Evolutionary conservation across 192 early-diverging fungal species (phyloP).

Genomic region (Podila epicladia): DNA sequence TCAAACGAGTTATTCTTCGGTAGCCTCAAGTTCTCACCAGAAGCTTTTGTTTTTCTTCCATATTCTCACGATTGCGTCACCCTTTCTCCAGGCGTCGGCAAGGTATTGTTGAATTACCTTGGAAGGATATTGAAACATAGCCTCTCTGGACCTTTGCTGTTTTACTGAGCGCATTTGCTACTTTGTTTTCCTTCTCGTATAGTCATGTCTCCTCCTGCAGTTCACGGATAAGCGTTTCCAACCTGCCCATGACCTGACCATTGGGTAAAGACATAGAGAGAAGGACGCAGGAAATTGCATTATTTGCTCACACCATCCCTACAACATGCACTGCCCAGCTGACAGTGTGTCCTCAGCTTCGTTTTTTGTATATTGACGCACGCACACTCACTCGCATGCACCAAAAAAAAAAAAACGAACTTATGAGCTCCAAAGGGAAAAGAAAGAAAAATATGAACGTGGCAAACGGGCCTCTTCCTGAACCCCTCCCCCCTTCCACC

Average conservation of each 20-base stretch:
- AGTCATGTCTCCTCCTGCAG: conserved; percentile 82
- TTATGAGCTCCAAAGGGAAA: too few relatives aligned
- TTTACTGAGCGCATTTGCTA: background rate
- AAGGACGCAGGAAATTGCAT: too few relatives aligned
- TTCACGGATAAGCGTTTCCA: conserved; percentile 87
- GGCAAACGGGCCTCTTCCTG: too few relatives aligned
- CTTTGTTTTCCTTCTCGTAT: background rate
- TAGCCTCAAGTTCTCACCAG: background rate
- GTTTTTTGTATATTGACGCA: too few relatives aligned
- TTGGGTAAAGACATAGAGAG: conserved; percentile 61
- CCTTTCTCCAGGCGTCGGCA: conserved; percentile 72
- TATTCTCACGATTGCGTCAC: background rate
- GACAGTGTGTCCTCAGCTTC: too few relatives aligned
- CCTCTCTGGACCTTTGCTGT: background rate
- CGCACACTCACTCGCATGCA: too few relatives aligned
- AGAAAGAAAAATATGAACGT: too few relatives aligned
- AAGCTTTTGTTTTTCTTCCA: too few relatives aligned
- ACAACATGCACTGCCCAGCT: too few relatives aligned
- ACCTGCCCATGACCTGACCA: conserved; percentile 84
- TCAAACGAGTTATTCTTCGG: background rate
- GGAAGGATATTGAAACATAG: background rate
- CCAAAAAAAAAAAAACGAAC: too few relatives aligned
- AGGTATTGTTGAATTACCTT: conserved; percentile 54
- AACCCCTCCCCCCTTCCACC: too few relatives aligned
- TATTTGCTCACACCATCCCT: too few relatives aligned